Percentiles rank a stretch among this genome's conserved stretches.
These are phyloP conservation scores for Starmerella etchellsii DNA, from an alignment of 805 yeast genomes.

Conservation along the genomic window DNA sequence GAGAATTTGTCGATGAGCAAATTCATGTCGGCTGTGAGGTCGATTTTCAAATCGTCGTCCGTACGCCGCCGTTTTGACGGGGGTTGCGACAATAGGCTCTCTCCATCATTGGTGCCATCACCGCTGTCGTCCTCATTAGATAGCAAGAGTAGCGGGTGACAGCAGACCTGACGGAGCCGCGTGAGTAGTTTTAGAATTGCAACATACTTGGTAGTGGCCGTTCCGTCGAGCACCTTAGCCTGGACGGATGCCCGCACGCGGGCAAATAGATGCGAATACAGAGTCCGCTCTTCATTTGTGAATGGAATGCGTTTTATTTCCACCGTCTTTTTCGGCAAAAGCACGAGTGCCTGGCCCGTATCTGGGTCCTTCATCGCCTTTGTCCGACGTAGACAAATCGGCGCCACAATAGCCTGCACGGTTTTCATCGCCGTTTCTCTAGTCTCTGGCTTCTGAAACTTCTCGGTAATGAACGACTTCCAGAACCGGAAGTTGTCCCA, in stretches of 20 bases:
- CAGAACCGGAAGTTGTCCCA: slow-evolving; percentile 79
- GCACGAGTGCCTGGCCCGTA: slow-evolving; percentile 62
- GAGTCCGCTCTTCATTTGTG: slow-evolving; percentile 47
- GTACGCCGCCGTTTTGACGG: too few species aligned
- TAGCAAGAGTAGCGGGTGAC: slow-evolving; percentile 56
- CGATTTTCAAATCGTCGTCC: slow-evolving; percentile 10
- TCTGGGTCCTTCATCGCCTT: slow-evolving; percentile 57
- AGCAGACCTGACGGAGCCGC: slow-evolving; percentile 76
- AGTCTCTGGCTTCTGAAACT: slow-evolving; percentile 63
- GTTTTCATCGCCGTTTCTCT: slow-evolving; percentile 58
- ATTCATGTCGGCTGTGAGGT: slow-evolving; percentile 9
- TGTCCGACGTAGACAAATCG: slow-evolving; percentile 71
- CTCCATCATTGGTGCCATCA: neutral
- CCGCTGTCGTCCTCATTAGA: neutral
- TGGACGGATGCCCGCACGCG: slow-evolving; percentile 42
- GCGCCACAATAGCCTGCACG: slow-evolving; percentile 75
- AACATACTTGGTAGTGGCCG: slow-evolving; percentile 57
- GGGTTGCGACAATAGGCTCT: too few species aligned
- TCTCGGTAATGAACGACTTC: slow-evolving; percentile 72
- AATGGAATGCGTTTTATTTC: slow-evolving; percentile 54
- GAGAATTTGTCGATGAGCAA: slow-evolving; percentile 7
- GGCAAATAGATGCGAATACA: slow-evolving; percentile 57
- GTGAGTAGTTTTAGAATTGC: slow-evolving; percentile 72
- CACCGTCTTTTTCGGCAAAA: slow-evolving; percentile 64
- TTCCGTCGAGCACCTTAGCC: slow-evolving; percentile 38